Evolutionary conservation across 768 basidiomycete species (phyloP).

Genomic region (Phlebiopsis gigantea): DNA sequence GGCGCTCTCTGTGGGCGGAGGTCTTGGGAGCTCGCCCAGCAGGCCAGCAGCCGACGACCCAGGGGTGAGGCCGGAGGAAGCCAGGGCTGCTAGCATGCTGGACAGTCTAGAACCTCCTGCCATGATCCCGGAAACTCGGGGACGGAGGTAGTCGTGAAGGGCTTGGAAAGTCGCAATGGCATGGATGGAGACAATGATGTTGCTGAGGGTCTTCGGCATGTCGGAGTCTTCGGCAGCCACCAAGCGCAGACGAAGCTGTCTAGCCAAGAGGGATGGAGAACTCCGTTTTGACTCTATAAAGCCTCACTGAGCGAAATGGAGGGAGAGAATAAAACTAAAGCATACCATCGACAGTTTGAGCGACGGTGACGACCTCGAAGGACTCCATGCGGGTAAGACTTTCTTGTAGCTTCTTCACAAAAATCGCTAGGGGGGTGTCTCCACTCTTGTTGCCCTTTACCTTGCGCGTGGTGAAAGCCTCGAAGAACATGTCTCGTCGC

Average conservation of each 20-base stretch:
- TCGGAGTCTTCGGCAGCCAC: conserved; percentile 88
- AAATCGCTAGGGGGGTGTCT: conserved; percentile 61
- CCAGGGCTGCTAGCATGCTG: conserved; percentile 87
- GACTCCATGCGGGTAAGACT: conserved; percentile 92
- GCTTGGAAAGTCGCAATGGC: conserved; percentile 98
- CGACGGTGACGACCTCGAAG: conserved; percentile 90
- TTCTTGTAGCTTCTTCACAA: conserved; percentile 96
- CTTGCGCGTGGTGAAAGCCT: conserved; percentile 62
- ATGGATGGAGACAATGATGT: conserved; percentile 95
- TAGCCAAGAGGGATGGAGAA: conserved; percentile 86
- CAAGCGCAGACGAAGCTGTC: conserved; percentile 84
- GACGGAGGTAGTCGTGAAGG: conserved; percentile 91
- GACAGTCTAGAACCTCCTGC: conserved; percentile 63
- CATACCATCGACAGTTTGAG: conserved; percentile 77
- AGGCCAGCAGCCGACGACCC: conserved; percentile 35
- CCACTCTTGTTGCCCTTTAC: conserved; percentile 36
- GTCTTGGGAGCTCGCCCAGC: conserved; percentile 7
- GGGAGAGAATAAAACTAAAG: conserved; percentile 7
- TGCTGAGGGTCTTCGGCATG: conserved; percentile 79
- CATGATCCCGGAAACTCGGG: conserved; percentile 73
- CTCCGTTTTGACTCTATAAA: conserved; percentile 78
- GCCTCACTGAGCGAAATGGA: not conserved
- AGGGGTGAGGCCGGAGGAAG: conserved; percentile 65
- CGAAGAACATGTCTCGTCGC: conserved; percentile 75
- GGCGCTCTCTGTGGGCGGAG: conserved; percentile 26